A percentile compares a stretch with the other conserved stretches of the same genome.
These are phyloP conservation scores for Colletotrichum caudatum DNA, from an alignment of 2,329 filamentous ascomycete genomes.

Conservation along the genomic window DNA sequence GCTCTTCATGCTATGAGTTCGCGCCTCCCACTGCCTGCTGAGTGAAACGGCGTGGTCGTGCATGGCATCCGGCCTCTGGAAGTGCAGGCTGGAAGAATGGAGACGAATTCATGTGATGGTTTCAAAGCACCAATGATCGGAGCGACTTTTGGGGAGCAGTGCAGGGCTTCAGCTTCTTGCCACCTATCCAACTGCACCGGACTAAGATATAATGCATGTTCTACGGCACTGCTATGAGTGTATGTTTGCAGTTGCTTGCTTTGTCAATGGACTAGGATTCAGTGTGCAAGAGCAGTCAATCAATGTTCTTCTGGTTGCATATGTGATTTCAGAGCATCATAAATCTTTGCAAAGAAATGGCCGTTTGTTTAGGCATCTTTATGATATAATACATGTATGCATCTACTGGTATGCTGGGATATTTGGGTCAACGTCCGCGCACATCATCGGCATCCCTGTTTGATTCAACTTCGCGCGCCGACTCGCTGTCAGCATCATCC, in stretches of 20 bases:
- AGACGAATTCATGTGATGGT: neutral
- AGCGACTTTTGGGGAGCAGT: no score
- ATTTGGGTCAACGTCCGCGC: slow-evolving; percentile 2
- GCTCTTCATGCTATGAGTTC: slow-evolving; percentile 24
- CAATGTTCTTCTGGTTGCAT: neutral
- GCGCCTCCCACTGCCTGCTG: slow-evolving; percentile 24
- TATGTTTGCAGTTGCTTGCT: neutral
- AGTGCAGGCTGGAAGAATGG: neutral
- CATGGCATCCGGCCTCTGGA: neutral
- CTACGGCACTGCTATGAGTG: neutral
- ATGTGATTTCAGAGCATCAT: neutral
- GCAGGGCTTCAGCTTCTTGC: neutral
- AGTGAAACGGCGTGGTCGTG: no score
- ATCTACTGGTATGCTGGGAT: slow-evolving; percentile 17
- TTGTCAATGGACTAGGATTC: neutral
- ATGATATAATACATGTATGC: neutral
- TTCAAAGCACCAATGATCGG: neutral
- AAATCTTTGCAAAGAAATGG: neutral
- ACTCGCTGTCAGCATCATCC: slow-evolving; percentile 1
- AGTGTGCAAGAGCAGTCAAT: no score
- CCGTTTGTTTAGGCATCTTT: slow-evolving; percentile 36
- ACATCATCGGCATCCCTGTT: neutral
- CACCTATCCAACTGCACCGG: neutral
- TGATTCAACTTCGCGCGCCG: no score
- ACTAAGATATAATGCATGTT: neutral